These are phyloP conservation scores for Antrodiella citrinella DNA, from an alignment of 768 basidiomycete species.

Conservation along the genomic window DNA sequence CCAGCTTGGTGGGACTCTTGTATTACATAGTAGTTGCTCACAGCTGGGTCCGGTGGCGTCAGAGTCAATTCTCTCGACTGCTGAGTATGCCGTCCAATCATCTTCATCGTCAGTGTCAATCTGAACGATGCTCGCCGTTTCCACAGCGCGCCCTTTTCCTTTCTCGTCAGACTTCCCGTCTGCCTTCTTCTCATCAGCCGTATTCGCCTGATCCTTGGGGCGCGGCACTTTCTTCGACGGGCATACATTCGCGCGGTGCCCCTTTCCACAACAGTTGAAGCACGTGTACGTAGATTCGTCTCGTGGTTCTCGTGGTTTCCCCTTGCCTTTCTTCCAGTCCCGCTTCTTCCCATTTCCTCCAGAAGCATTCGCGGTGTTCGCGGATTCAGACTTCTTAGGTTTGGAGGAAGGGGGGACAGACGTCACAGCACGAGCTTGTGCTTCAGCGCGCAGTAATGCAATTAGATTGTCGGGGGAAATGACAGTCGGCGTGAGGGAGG, in stretches of 20 bases:
- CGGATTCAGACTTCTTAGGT: not conserved
- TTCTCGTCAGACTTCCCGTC: too few species aligned
- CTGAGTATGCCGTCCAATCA: too few species aligned
- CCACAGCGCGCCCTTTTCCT: too few species aligned
- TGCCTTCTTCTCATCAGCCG: too few species aligned
- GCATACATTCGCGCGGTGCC: constrained; percentile 1
- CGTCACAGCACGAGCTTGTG: not conserved
- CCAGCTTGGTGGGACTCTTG: too few species aligned
- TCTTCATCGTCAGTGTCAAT: too few species aligned
- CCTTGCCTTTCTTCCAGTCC: too few species aligned
- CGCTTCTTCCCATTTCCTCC: not conserved
- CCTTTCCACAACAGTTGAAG: constrained; percentile 3
- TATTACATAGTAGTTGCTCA: too few species aligned
- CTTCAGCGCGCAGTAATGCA: not conserved
- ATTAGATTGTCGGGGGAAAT: not conserved
- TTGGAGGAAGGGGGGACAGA: not conserved
- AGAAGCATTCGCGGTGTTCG: not conserved
- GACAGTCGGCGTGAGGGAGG: not conserved
- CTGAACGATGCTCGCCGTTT: too few species aligned
- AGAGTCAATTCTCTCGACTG: too few species aligned
- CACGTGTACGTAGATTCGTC: not conserved
- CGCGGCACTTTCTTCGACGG: not conserved
- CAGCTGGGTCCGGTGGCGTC: too few species aligned
- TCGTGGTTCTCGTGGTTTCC: not conserved
- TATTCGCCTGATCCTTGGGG: too few species aligned